These are phyloP conservation scores for Thelonectria discophora DNA, from an alignment of 2,329 filamentous ascomycete genomes.

Conservation along the genomic window DNA sequence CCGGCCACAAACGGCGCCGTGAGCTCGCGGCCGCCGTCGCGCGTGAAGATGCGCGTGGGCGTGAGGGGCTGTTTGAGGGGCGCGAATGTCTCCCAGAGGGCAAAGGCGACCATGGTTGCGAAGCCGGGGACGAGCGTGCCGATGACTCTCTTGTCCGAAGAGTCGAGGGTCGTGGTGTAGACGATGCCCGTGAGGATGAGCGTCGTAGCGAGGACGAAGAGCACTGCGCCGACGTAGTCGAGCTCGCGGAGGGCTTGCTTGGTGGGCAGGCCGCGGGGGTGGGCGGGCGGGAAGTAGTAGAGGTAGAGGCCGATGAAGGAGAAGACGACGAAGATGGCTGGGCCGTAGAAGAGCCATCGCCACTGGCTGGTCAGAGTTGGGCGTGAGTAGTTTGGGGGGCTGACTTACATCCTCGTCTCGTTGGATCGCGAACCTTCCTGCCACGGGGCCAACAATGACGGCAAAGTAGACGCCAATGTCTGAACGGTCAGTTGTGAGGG, in stretches of 20 bases:
- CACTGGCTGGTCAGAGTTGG: conserved; percentile 41
- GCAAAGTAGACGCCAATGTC: conserved; percentile 54
- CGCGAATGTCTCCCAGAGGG: conserved; percentile 51
- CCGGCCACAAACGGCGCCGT: conserved; percentile 56
- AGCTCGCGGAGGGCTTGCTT: conserved; percentile 47
- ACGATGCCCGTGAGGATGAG: conserved; percentile 53
- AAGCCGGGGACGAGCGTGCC: conserved; percentile 49
- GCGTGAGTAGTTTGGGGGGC: neutral
- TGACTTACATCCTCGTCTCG: conserved; percentile 38
- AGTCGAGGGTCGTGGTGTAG: conserved; percentile 48
- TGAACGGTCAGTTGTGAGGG: neutral
- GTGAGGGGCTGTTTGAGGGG: conserved; percentile 52
- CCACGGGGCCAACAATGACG: conserved; percentile 56
- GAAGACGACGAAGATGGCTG: conserved; percentile 53
- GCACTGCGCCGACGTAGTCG: conserved; percentile 50
- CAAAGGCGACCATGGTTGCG: conserved; percentile 47
- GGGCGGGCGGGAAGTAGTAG: conserved; percentile 45
- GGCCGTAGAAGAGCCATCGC: conserved; percentile 56
- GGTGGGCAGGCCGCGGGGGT: conserved; percentile 48
- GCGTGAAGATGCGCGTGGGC: conserved; percentile 55
- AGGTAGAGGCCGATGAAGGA: conserved; percentile 55
- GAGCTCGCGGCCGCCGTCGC: conserved; percentile 55
- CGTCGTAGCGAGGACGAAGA: conserved; percentile 48
- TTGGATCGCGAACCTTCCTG: conserved; percentile 52
- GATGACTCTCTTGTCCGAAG: conserved; percentile 49